Conservation (phyloP, 768 basidiomycete species). For the Mrakia gelida region DNA sequence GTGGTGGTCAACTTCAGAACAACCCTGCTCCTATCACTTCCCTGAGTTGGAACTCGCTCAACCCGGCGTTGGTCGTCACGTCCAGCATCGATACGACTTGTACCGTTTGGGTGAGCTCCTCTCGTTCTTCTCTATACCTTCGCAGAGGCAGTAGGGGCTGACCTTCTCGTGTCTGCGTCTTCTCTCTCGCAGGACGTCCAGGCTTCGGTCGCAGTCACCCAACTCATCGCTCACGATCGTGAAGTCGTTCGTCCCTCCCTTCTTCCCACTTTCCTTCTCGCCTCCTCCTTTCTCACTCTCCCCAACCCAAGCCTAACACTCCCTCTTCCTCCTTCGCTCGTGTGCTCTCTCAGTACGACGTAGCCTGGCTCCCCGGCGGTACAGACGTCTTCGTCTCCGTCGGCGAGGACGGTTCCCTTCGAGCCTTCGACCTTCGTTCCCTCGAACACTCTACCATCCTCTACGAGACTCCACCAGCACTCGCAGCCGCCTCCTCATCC, state of each 20-base stretch:
- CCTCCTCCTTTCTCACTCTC: slow-evolving; percentile 67
- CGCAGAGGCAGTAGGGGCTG: too few species aligned
- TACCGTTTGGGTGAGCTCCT: slow-evolving; percentile 67
- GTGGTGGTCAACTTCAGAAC: not conserved
- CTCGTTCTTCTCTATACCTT: not conserved
- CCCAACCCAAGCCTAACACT: slow-evolving; percentile 47
- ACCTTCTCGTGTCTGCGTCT: not conserved
- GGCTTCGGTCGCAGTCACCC: slow-evolving; percentile 85
- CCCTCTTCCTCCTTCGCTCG: slow-evolving; percentile 37
- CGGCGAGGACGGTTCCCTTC: slow-evolving; percentile 91
- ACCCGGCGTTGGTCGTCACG: slow-evolving; percentile 86
- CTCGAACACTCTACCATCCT: slow-evolving; percentile 97
- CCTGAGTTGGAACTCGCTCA: slow-evolving; percentile 95
- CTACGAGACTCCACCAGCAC: slow-evolving; percentile 67
- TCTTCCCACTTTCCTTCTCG: slow-evolving; percentile 72
- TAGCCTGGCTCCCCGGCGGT: slow-evolving; percentile 94
- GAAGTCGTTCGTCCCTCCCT: slow-evolving; percentile 23
- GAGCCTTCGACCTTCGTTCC: slow-evolving; percentile 92
- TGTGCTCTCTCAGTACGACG: slow-evolving; percentile 64
- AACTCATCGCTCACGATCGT: slow-evolving; percentile 52
- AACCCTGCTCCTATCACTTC: slow-evolving; percentile 86
- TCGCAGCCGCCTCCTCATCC: slow-evolving; percentile 41
- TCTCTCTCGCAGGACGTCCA: slow-evolving; percentile 62
- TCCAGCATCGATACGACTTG: slow-evolving; percentile 98
- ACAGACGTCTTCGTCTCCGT: slow-evolving; percentile 98